Evolutionary conservation across 441 rosid genomes (phyloP), one percentile per base, ranked within the genome.

Genomic region (Arabidopsis lyrata): DNA sequence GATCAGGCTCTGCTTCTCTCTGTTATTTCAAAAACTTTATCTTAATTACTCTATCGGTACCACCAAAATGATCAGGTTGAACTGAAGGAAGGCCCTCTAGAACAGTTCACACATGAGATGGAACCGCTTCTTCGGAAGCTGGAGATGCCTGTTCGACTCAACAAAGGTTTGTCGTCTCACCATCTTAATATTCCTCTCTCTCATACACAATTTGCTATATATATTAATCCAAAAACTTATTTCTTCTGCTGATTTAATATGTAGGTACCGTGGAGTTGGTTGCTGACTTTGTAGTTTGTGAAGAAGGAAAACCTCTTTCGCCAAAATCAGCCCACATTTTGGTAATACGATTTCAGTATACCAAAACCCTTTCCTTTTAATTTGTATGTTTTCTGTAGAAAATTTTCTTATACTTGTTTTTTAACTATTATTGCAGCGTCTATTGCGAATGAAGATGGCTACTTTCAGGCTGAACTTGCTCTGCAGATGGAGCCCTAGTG

Each of bases 21-120:
- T 29, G 72, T 48, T 74, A 18, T 38, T 58, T 66, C 5, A 7
- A 31, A 22, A 49, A 5, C 13, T 11, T 6, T 2, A 8, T 63
- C 14, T 1, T 54, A 9, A 2, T 10, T 63, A 31, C 47, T 68
- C 22, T 39, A 24, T 32, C 4, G 32, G 8, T 29, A 27, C 10
- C 22, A 55, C 16, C 14, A 2, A 24, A 70, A 39, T 77, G 35
- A 41, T 67, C 65, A 93, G 99, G 90, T 96, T 77, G 98, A 87
- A 80, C 89, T 93, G 27, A 73, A 78, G 65, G 96, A 90, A 80
- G 99, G 97, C 44, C 97, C 95, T 78, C 76, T 96, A 71, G 90
- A 88, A 58, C 98, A 93, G 77, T 93, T 96, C 81, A 83, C 97
- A 6, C 98, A 91, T 87, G 99, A 96, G 75, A 93, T 96, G 99